phyloP scores from a whole-genome alignment of 2,329 filamentous ascomycete genomes.

The Xylariaceae sp. region DNA sequence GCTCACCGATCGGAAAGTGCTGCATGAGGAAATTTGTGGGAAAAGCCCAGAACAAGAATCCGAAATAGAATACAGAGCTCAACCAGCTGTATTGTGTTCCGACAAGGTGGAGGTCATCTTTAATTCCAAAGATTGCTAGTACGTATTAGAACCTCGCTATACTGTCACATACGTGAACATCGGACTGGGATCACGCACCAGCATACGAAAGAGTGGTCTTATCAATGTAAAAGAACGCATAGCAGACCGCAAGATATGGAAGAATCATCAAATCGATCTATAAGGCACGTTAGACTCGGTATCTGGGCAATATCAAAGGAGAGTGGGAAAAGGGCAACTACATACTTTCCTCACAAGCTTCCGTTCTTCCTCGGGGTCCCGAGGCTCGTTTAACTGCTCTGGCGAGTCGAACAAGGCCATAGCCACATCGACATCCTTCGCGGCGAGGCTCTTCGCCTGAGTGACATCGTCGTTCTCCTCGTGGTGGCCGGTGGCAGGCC shows the following conservation, averaged over 20 bases:
- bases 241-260: slow-evolving; percentile 54
- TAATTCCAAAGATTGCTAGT: slow-evolving; percentile 55
- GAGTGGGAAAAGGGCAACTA: not conserved
- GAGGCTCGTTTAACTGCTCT: slow-evolving; percentile 24
- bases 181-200: slow-evolving; percentile 23
- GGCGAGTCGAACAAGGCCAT: slow-evolving; percentile 25
- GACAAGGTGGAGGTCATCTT: slow-evolving; percentile 51
- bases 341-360: slow-evolving; percentile 41
- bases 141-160: slow-evolving; percentile 1
- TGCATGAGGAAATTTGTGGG: slow-evolving; percentile 54
- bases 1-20: slow-evolving; percentile 46
- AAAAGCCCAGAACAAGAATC: slow-evolving; percentile 52
- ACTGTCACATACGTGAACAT: not conserved
- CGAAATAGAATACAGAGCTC: slow-evolving; percentile 54
- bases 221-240: slow-evolving; percentile 50
- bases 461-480: slow-evolving; percentile 5
- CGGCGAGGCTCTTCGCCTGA: slow-evolving; percentile 2
- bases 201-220: slow-evolving; percentile 55
- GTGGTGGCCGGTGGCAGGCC: slow-evolving; percentile 6
- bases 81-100: slow-evolving; percentile 55
- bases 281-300: not conserved
- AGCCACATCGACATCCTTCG: slow-evolving; percentile 21
- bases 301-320: not conserved
- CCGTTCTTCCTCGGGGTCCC: slow-evolving; percentile 21
- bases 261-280: slow-evolving; percentile 56